Conservation (phyloP, 495 filamentous ascomycete species). For the Bathelium albidoporum region DNA sequence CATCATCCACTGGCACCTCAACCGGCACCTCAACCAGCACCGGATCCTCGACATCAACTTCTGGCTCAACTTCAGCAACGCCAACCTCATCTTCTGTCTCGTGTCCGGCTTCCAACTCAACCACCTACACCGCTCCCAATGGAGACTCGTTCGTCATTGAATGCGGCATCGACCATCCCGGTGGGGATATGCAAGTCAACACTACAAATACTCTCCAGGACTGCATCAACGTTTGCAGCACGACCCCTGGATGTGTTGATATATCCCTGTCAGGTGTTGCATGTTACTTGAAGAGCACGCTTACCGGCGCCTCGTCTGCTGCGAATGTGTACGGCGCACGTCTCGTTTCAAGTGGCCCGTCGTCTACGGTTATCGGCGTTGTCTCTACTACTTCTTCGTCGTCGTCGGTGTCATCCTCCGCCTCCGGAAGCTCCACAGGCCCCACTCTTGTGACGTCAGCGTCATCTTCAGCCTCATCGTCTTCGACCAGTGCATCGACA, state of each 20-base stretch:
- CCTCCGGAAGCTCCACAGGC: not conserved
- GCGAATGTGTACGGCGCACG: conserved; percentile 11
- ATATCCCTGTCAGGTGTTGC: conserved; percentile 12
- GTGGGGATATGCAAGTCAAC: conserved; percentile 10
- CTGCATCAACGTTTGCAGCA: conserved; percentile 15
- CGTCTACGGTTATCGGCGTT: not conserved
- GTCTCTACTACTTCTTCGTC: not conserved
- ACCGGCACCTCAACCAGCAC: conserved; percentile 7
- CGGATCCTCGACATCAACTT: conserved; percentile 4
- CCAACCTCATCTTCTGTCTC: conserved; percentile 3
- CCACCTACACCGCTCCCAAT: conserved; percentile 8
- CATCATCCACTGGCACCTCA: not conserved
- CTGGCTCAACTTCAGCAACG: conserved; percentile 5
- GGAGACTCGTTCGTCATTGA: conserved; percentile 11
- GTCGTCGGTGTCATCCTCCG: not conserved
- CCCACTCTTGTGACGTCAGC: not conserved
- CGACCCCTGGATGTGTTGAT: conserved; percentile 13
- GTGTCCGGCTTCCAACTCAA: not conserved
- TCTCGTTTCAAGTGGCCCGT: not conserved
- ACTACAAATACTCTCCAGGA: conserved; percentile 6
- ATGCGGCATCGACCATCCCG: conserved; percentile 17
- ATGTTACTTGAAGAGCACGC: conserved; percentile 15
- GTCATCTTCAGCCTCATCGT: conserved; percentile 1
- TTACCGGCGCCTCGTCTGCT: conserved; percentile 3
- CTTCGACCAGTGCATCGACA: not conserved